phyloP scores from a whole-genome alignment of 2,329 filamentous ascomycete genomes.

The Neonectria neomacrospora region DNA sequence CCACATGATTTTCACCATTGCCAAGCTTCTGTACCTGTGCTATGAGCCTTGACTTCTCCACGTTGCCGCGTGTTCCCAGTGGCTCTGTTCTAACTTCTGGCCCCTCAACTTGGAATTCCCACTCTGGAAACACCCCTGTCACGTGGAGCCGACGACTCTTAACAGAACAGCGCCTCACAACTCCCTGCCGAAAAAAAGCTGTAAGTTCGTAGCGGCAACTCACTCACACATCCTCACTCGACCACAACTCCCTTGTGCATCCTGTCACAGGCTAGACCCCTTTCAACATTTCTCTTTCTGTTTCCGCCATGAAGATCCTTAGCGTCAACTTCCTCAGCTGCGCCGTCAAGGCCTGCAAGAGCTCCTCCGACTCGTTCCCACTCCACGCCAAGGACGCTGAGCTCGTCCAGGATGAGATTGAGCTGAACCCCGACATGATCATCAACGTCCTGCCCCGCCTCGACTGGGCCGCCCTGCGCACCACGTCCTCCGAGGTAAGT shows the following conservation, averaged over 20 bases:
- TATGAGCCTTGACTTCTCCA: not conserved
- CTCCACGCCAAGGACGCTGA: conserved; percentile 93
- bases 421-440: conserved; percentile 83
- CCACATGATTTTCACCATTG: not conserved
- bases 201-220: conserved; percentile 37
- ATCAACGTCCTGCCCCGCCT: conserved; percentile 86
- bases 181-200: conserved; percentile 47
- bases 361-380: conserved; percentile 81
- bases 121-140: conserved; percentile 37
- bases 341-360: conserved; percentile 94
- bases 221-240: not conserved
- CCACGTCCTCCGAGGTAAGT: conserved; percentile 79
- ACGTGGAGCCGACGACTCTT: conserved; percentile 43
- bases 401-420: conserved; percentile 86
- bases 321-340: conserved; percentile 97
- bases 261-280: not conserved
- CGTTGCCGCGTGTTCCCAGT: not conserved
- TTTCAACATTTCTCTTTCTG: not conserved
- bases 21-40: not conserved
- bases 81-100: not conserved
- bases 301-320: conserved; percentile 84
- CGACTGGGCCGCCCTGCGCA: conserved; percentile 85
- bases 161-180: conserved; percentile 16
- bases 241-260: conserved; percentile 1
- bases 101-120: conserved; percentile 8